A percentile compares a stretch with the other conserved stretches of the same genome.
These are phyloP conservation scores for Eragrostis curvula DNA, from an alignment of 176 grass and related monocot species.

Conservation along the genomic window DNA sequence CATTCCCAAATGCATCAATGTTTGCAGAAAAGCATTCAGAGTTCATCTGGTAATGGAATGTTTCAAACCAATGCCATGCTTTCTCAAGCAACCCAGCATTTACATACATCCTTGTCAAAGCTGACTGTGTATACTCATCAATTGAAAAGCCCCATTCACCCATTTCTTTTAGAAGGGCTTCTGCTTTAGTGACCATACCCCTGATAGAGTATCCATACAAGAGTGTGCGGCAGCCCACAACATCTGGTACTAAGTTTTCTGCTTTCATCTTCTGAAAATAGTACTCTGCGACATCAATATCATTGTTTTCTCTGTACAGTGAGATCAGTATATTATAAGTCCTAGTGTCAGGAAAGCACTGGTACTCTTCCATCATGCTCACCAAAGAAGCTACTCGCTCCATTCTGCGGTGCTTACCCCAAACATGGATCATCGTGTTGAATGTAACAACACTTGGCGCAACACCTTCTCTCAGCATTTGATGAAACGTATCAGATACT, in stretches of 20 bases:
- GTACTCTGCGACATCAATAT: constrained; percentile 64
- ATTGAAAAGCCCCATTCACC: constrained; percentile 58
- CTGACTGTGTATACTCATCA: constrained; percentile 92
- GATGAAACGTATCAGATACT: constrained; percentile 67
- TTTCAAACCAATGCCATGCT: constrained; percentile 88
- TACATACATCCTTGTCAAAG: constrained; percentile 90
- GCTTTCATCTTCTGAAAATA: constrained; percentile 74
- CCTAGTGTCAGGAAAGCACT: constrained; percentile 66
- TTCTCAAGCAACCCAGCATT: constrained; percentile 69
- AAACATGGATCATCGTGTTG: constrained; percentile 80
- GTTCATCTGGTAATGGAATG: constrained; percentile 57
- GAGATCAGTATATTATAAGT: constrained; percentile 82
- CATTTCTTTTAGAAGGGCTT: constrained; percentile 81
- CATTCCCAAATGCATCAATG: constrained; percentile 85
- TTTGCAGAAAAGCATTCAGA: constrained; percentile 80
- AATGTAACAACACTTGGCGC: constrained; percentile 75
- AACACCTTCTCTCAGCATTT: constrained; percentile 77
- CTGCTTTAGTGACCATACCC: constrained; percentile 68
- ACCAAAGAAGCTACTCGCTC: constrained; percentile 67
- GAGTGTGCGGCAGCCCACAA: constrained; percentile 80
- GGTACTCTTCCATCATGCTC: constrained; percentile 61
- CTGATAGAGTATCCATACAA: constrained; percentile 78
- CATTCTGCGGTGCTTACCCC: constrained; percentile 53
- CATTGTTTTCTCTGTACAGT: constrained; percentile 67
- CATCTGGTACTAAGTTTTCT: constrained; percentile 59